A percentile compares a stretch with the other conserved stretches of the same genome.
Conservation (phyloP, 257 asterid species). For the Salvia rosmarinus region DNA sequence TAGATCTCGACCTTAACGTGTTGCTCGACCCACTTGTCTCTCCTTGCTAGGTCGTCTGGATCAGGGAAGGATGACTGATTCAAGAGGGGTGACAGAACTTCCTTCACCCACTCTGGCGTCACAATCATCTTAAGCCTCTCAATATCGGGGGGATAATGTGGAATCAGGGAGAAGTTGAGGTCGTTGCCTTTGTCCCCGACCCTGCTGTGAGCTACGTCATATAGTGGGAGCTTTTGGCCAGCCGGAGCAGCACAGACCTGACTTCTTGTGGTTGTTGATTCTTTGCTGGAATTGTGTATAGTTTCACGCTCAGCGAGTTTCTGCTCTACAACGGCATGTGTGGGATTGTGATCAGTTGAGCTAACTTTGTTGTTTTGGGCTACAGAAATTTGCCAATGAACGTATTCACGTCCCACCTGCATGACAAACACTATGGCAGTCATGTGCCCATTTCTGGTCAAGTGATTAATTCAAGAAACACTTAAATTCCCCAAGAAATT, state of each 20-base stretch:
- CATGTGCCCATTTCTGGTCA: slow-evolving; percentile 11
- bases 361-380: slow-evolving; percentile 43
- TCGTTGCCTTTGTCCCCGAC: slow-evolving; percentile 95
- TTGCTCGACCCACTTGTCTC: slow-evolving; percentile 55
- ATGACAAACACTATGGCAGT: slow-evolving; percentile 19
- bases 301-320: slow-evolving; percentile 29
- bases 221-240: slow-evolving; percentile 62
- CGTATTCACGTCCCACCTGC: slow-evolving; percentile 72
- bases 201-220: slow-evolving; percentile 79
- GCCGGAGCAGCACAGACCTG: slow-evolving; percentile 57
- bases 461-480: neutral
- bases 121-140: slow-evolving; percentile 69
- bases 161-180: slow-evolving; percentile 81
- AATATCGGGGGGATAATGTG: slow-evolving; percentile 80
- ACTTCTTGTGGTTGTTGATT: slow-evolving; percentile 31
- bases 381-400: slow-evolving; percentile 65
- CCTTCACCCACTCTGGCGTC: slow-evolving; percentile 78
- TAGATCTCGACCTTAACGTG: slow-evolving; percentile 80
- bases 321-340: slow-evolving; percentile 29
- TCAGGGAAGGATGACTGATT: slow-evolving; percentile 60
- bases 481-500: slow-evolving; percentile 7
- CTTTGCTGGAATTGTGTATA: slow-evolving; percentile 28
- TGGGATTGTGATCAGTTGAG: slow-evolving; percentile 37
- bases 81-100: slow-evolving; percentile 58
- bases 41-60: slow-evolving; percentile 42